Conservation (phyloP, 768 basidiomycete species). For the Psilocybe tampanensis region DNA sequence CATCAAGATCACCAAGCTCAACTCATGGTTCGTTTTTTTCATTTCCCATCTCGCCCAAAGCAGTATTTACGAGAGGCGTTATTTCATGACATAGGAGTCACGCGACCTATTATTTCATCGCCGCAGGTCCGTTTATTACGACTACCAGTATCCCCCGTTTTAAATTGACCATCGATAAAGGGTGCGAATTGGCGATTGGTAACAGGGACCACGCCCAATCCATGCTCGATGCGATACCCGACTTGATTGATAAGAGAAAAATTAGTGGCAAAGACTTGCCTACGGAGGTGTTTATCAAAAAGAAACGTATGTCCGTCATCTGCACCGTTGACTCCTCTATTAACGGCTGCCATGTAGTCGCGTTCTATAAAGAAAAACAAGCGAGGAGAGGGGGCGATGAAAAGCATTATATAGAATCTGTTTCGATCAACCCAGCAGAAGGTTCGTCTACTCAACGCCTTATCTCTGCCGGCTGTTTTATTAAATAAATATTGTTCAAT, state of each 20-base stretch:
- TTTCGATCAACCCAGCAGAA: conserved; percentile 72
- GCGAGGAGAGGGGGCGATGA: conserved; percentile 53
- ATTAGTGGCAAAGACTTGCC: conserved; percentile 70
- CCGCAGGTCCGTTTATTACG: conserved; percentile 53
- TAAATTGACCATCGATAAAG: conserved; percentile 24
- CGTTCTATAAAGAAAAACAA: conserved; percentile 76
- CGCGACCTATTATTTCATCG: conserved; percentile 77
- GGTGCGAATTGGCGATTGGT: conserved; percentile 64
- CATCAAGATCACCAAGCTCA: conserved; percentile 62
- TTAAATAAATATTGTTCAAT: not conserved
- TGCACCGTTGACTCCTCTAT: no score
- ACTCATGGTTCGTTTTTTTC: conserved; percentile 58
- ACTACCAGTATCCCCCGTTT: no score
- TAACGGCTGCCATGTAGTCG: no score
- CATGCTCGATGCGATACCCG: conserved; percentile 64
- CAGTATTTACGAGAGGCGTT: not conserved
- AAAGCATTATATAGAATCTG: conserved; percentile 49
- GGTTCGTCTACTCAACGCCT: conserved; percentile 41
- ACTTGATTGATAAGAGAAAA: conserved; percentile 59
- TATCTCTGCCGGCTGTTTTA: not conserved
- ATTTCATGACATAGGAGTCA: conserved; percentile 55
- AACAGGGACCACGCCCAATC: conserved; percentile 60
- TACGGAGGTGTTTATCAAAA: conserved; percentile 77
- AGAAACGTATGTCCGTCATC: conserved; percentile 66
- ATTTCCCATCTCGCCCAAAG: no score